Base-by-base conservation (phyloP, 306 rosid species). In the Castanea mollissima region DNA sequence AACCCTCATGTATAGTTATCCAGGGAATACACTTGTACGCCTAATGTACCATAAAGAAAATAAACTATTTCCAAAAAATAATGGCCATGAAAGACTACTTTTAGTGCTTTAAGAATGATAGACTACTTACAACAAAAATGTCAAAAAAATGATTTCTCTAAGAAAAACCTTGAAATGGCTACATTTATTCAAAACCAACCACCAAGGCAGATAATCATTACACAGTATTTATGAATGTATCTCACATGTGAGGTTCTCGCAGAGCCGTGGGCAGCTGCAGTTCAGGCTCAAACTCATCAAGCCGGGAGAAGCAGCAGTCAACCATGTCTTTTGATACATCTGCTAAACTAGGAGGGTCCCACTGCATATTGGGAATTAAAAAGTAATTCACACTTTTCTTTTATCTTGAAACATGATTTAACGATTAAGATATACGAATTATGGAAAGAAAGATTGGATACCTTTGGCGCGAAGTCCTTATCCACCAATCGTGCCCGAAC, bases 401-500 rank as follows among this genome's bases (percentile, higher is more conserved):
- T 1, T 23, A 23, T 15, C 76, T 54, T 71, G 29, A 20, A 34
- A 55, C 16, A 57, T 4, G 12, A 31, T 13, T n/a, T 41, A 44
- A 49, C 35, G 35, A 60, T n/a, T 32, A 6, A 27, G 35, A 69
- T 55, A 74, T 27, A 51, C 1, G 38, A 20, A 64, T 60, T n/a
- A 72, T 58, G 51, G 75, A 67, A 52, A 38, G 71, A 29, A 73
- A 49, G 68, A 70, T 56, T 63, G 25, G 69, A 62, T 89, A 93
- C 99, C 98, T 89, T 91, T 6, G 99, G 99, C 13, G 96, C 87
- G 64, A 95, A 95, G 85, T 95, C 99, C 81, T 89, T 95, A 46
- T 95, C 93, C 54, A 91, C 92, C 86, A 95, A 83, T 69, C 96
- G 76, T 12, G 99, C 93, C 67, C 98, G 90, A 89, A 87, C 91